These are phyloP conservation scores for Leccinum truebloodii DNA, from an alignment of 768 basidiomycete species.

Conservation along the genomic window DNA sequence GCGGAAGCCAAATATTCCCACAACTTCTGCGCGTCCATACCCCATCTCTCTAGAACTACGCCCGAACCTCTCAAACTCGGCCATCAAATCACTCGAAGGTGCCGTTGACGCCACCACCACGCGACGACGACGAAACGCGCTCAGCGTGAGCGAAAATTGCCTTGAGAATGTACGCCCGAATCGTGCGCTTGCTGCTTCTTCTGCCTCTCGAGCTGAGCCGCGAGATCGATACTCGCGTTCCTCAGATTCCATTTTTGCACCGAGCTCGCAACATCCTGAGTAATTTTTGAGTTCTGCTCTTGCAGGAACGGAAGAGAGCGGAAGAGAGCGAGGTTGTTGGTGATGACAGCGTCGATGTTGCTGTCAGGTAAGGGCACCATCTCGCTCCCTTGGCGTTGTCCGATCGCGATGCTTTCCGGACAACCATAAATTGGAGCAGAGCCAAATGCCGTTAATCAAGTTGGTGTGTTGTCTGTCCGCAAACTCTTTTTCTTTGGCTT, in stretches of 20 bases:
- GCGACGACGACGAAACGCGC: conserved; percentile 20
- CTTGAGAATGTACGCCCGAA: conserved; percentile 78
- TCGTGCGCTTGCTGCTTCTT: conserved; percentile 68
- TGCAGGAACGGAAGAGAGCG: conserved; percentile 78
- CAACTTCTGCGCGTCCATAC: conserved; percentile 63
- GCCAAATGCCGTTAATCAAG: conserved; percentile 85
- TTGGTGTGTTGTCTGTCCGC: conserved; percentile 82
- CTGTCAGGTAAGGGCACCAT: conserved; percentile 36
- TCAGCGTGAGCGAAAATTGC: conserved; percentile 65
- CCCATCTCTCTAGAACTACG: conserved; percentile 58
- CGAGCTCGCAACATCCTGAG: conserved; percentile 84
- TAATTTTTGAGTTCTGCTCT: conserved; percentile 83
- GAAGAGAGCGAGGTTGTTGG: conserved; percentile 87
- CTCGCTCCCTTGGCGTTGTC: conserved; percentile 69
- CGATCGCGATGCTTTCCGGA: conserved; percentile 83
- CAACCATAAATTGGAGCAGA: conserved; percentile 92
- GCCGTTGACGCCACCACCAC: conserved; percentile 30
- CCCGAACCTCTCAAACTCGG: conserved; percentile 49
- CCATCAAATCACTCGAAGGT: conserved; percentile 44
- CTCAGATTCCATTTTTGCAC: conserved; percentile 80
- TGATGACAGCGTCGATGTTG: conserved; percentile 79
- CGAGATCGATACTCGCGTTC: conserved; percentile 89
- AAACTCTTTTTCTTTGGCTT: conserved; percentile 83
- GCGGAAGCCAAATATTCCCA: conserved; percentile 67
- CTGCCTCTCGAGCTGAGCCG: conserved; percentile 77